phyloP scores from a whole-genome alignment of 2,329 filamentous ascomycete species.

The Cercospora beticola region DNA sequence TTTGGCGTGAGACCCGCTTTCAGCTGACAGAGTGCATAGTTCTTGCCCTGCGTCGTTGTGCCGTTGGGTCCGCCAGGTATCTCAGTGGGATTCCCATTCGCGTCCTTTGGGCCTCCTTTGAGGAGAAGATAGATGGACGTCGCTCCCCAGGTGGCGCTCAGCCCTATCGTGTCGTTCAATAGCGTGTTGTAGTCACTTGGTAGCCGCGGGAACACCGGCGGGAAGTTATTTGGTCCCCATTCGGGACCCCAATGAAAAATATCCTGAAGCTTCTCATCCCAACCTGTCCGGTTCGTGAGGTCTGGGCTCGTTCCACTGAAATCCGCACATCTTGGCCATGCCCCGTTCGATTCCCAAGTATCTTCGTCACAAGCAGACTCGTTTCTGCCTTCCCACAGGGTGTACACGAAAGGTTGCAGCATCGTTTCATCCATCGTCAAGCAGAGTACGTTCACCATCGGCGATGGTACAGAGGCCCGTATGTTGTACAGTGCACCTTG shows the following conservation, averaged over 20 bases:
- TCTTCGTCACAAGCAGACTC: conserved; percentile 8
- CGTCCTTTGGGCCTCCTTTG: conserved; percentile 41
- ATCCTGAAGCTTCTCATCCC: conserved; percentile 54
- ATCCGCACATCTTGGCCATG: conserved; percentile 14
- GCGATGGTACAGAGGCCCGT: conserved; percentile 67
- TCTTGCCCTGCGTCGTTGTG: conserved; percentile 22
- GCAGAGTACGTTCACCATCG: conserved; percentile 71
- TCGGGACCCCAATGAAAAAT: conserved; percentile 65
- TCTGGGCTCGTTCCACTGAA: conserved; percentile 22
- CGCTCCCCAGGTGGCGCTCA: conserved; percentile 36
- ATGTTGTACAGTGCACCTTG: conserved; percentile 68
- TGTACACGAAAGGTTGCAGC: conserved; percentile 64
- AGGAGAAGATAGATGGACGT: conserved; percentile 67
- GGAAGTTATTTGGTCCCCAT: conserved; percentile 44
- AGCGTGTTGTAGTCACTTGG: conserved; percentile 68
- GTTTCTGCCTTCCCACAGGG: conserved; percentile 52
- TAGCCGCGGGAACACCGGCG: conserved; percentile 46
- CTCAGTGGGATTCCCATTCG: neutral
- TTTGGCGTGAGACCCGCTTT: conserved; percentile 62
- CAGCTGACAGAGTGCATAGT: conserved; percentile 68
- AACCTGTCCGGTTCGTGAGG: conserved; percentile 16
- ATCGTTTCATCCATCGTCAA: conserved; percentile 62
- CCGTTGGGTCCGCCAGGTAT: neutral
- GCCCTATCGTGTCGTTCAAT: conserved; percentile 50
- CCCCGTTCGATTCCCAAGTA: conserved; percentile 5